Evolutionary conservation across 768 basidiomycete genomes (phyloP).

Genomic region (Arthromyces matolae): DNA sequence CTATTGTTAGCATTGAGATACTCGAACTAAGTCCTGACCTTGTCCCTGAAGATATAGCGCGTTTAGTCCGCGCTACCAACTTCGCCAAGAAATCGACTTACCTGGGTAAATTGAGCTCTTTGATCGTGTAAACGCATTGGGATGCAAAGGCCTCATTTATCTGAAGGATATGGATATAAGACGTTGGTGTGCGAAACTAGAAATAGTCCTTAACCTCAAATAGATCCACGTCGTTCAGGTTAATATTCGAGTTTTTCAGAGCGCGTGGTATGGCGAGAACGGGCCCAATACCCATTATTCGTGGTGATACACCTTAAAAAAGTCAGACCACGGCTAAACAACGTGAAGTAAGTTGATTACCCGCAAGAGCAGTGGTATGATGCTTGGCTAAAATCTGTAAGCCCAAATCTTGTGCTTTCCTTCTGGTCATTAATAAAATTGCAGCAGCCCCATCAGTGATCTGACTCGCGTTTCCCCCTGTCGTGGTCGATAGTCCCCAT

Average conservation of each 20-base stretch:
- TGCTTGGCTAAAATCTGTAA: conserved; percentile 75
- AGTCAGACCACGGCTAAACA: background rate
- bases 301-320: conserved; percentile 62
- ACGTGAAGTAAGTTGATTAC: conserved; percentile 27
- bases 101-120: conserved; percentile 56
- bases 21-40: conserved; percentile 20
- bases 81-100: conserved; percentile 12
- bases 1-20: background rate
- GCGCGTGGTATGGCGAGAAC: conserved; percentile 78
- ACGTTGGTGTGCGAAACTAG: background rate
- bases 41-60: conserved; percentile 27
- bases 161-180: conserved; percentile 34
- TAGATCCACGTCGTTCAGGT: conserved; percentile 67
- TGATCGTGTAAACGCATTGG: conserved; percentile 71
- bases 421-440: conserved; percentile 74
- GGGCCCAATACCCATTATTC: conserved; percentile 89
- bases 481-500: conserved; percentile 70
- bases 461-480: conserved; percentile 85
- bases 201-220: conserved; percentile 53
- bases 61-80: background rate
- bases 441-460: conserved; percentile 84
- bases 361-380: conserved; percentile 66
- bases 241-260: conserved; percentile 63
- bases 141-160: conserved; percentile 93
- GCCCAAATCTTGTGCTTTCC: conserved; percentile 73